These are phyloP conservation scores for Nakazawaea anatomiae DNA, from an alignment of 805 yeast genomes.

Conservation along the genomic window DNA sequence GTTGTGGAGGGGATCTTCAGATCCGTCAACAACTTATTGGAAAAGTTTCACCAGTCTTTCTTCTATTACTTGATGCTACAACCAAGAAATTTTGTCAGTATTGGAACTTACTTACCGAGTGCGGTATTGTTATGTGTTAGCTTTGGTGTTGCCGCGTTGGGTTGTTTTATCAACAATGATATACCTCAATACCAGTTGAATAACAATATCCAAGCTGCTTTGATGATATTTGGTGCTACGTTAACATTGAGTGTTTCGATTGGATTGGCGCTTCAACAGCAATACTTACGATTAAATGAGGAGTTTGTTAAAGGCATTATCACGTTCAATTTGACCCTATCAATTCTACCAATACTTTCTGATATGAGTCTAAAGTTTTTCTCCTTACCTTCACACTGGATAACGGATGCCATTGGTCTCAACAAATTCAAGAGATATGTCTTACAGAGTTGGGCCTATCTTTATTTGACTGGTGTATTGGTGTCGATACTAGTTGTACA, in stretches of 20 bases:
- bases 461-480: slow-evolving; percentile 61
- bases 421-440: slow-evolving; percentile 21
- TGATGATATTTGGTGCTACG: slow-evolving; percentile 24
- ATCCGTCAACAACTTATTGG: slow-evolving; percentile 85
- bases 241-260: slow-evolving; percentile 15
- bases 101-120: slow-evolving; percentile 88
- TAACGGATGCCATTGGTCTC: slow-evolving; percentile 11
- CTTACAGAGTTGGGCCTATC: slow-evolving; percentile 26
- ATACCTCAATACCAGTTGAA: slow-evolving; percentile 19
- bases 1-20: slow-evolving; percentile 82
- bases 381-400: not conserved
- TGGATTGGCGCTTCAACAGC: slow-evolving; percentile 15
- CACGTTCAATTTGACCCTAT: not conserved
- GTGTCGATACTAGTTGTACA: slow-evolving; percentile 75
- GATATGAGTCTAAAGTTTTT: not conserved
- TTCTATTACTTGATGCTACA: slow-evolving; percentile 83
- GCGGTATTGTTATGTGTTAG: slow-evolving; percentile 68
- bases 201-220: slow-evolving; percentile 14
- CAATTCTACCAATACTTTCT: slow-evolving; percentile 5
- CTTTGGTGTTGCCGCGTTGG: slow-evolving; percentile 63
- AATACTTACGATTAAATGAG: not conserved
- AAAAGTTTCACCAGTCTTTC: slow-evolving; percentile 95
- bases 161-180: slow-evolving; percentile 43
- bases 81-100: slow-evolving; percentile 79
- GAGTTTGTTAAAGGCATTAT: not conserved